Conservation (phyloP, 1,284 basidiomycete genomes). For the Ustilago trichophora region DNA sequence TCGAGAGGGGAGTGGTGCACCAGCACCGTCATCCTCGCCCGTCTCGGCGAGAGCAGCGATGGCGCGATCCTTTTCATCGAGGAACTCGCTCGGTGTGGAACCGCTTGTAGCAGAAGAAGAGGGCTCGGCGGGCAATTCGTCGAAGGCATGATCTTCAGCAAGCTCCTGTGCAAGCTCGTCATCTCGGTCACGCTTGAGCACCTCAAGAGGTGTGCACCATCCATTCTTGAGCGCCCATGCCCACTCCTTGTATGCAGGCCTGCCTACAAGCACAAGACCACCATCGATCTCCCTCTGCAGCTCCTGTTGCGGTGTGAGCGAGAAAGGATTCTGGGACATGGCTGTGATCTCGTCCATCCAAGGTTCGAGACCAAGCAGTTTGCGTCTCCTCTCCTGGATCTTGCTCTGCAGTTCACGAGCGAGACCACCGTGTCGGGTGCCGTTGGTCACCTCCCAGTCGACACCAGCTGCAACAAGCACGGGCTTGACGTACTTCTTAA, state of each 20-base stretch:
- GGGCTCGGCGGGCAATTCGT: conserved; percentile 70
- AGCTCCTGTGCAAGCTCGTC: conserved; percentile 78
- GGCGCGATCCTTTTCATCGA: conserved; percentile 44
- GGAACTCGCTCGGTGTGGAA: conserved; percentile 29
- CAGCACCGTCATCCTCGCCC: conserved; percentile 43
- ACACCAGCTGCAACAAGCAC: conserved; percentile 91
- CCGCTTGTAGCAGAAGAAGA: conserved; percentile 10
- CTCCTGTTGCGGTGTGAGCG: conserved; percentile 72
- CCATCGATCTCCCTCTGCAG: conserved; percentile 78
- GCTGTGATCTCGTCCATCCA: conserved; percentile 55
- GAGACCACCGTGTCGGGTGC: conserved; percentile 85
- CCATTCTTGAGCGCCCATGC: conserved; percentile 84
- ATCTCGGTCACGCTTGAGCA: conserved; percentile 73
- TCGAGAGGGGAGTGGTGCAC: conserved; percentile 39
- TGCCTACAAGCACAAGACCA: conserved; percentile 85
- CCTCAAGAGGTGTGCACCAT: conserved; percentile 74
- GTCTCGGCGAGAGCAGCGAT: conserved; percentile 26
- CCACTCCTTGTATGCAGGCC: conserved; percentile 93
- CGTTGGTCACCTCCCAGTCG: conserved; percentile 85
- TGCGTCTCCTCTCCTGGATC: conserved; percentile 74
- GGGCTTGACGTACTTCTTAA: conserved; percentile 97
- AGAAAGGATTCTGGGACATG: conserved; percentile 72
- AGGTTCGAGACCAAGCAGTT: conserved; percentile 61
- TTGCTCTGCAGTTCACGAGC: conserved; percentile 78
- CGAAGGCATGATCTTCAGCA: conserved; percentile 79